Evolutionary conservation across 2,329 filamentous ascomycete genomes (phyloP), one percentile per base, ranked within the genome.

Genomic region (Colletotrichum euphorbiae): DNA sequence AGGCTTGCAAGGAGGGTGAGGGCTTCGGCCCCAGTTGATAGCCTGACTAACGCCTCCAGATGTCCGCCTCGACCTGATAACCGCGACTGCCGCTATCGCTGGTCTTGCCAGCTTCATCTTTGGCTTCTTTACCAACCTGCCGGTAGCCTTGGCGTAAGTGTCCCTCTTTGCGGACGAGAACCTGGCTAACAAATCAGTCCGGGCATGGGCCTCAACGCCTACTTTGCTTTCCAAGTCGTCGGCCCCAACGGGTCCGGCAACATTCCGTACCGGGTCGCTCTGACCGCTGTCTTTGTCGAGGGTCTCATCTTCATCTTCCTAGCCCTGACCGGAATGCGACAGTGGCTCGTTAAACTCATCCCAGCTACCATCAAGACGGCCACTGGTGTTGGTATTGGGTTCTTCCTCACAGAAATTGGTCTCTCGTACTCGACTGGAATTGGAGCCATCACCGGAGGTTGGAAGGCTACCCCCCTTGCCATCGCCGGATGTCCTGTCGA

Each of bases 341-440:
- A 93, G 75, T 92, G 90, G 90, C 84, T 92, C 3, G 88, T 90
- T 56, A 88, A 85, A 71, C 82, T 90, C 62, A 90, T 90, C 51
- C 89, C 89, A 0, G 82, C 84, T 2, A 90, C 88, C 2, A 85
- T 91, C 73, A 91, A 91, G 77, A 88, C 87, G 1, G 88, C 89
- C 11, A 89, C 86, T 21, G 88, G 88, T 19, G 89, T 90, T 4
- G 89, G 89, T 2, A 90, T 91, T 43, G 89, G 89, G 3, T 79
- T 90, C 42, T 90, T 90, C 71, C 80, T 91, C 24, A 89, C 88
- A 0, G 84, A 89, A 70, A 89, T 89, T 69, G 89, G 89, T 2
- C 82, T 91, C 71, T 93, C 92, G 0, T 96, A 96, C 76, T 90
- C 89, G 21, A 89, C 92, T 51, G 94, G 94, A 63, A 94, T 97